Evolutionary conservation across 192 early-diverging fungal species (phyloP).

Genomic region (Backusella luteola): DNA sequence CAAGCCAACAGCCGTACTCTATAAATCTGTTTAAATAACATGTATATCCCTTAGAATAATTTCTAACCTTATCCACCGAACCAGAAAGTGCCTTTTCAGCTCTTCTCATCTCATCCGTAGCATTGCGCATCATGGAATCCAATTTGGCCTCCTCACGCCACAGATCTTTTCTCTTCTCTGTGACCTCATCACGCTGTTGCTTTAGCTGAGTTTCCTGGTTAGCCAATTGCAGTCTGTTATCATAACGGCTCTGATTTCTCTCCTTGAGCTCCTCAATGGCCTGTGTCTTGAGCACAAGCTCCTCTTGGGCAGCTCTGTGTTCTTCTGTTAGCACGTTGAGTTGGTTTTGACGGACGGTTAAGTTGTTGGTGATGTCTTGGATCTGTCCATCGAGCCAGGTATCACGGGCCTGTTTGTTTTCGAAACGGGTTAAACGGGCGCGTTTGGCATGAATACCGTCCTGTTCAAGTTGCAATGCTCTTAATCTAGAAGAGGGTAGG

Average conservation of each 20-base stretch:
- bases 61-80: conserved; percentile 73
- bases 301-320: neutral
- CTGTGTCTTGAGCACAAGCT: conserved; percentile 11
- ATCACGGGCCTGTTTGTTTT: conserved; percentile 74
- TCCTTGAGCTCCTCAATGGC: neutral
- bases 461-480: conserved; percentile 64
- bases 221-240: neutral
- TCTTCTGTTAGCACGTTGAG: neutral
- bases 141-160: conserved; percentile 88
- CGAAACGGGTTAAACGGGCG: conserved; percentile 79
- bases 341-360: conserved; percentile 55
- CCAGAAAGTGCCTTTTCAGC: conserved; percentile 69
- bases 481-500: conserved; percentile 42
- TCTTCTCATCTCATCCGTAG: conserved; percentile 72
- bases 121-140: conserved; percentile 62
- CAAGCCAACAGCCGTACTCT: conserved; percentile 79
- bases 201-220: conserved; percentile 32
- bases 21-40: conserved; percentile 6
- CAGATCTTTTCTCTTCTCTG: conserved; percentile 71
- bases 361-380: conserved; percentile 52
- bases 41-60: neutral
- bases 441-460: conserved; percentile 84
- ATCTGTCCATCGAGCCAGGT: conserved; percentile 73
- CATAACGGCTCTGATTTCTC: neutral
- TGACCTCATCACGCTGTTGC: conserved; percentile 53